Conservation (phyloP, 768 basidiomycete genomes). For the Rhizopogon salebrosus region DNA sequence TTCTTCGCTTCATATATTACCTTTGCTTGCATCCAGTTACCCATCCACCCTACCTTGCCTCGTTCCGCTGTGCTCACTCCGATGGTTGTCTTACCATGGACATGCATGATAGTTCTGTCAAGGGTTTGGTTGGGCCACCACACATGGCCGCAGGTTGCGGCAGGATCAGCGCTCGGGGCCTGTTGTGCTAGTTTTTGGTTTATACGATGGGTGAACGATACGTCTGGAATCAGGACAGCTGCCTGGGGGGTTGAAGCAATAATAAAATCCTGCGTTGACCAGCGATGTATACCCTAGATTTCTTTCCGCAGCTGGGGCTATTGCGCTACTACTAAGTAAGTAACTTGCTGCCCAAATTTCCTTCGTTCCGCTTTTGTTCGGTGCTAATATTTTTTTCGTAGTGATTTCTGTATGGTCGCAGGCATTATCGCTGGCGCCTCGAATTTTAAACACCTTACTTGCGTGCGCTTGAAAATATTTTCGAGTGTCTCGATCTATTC, state of each 20-base stretch:
- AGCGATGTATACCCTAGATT: background rate
- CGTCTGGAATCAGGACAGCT: constrained; percentile 15
- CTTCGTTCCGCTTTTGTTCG: background rate
- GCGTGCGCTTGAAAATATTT: no score
- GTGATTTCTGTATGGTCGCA: background rate
- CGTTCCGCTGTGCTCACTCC: constrained; percentile 28
- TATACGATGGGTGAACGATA: constrained; percentile 41
- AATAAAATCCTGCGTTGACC: background rate
- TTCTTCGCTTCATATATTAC: constrained; percentile 59
- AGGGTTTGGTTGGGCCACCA: constrained; percentile 76
- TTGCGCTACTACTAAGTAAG: background rate
- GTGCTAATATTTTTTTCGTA: background rate
- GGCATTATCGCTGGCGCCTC: background rate
- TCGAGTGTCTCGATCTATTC: no score
- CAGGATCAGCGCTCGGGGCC: constrained; percentile 52
- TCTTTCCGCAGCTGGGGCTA: no score
- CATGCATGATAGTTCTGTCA: constrained; percentile 51
- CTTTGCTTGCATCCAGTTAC: constrained; percentile 53
- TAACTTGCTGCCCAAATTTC: background rate
- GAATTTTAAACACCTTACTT: background rate
- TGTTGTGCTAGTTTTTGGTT: constrained; percentile 54
- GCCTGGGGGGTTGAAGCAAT: constrained; percentile 12
- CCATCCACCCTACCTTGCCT: constrained; percentile 52
- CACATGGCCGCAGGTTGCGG: constrained; percentile 63
- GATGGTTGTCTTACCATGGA: constrained; percentile 51